A percentile compares a stretch with the other conserved stretches of the same genome.
These are phyloP conservation scores for Russula vinacea DNA, from an alignment of 768 basidiomycete genomes.

Conservation along the genomic window DNA sequence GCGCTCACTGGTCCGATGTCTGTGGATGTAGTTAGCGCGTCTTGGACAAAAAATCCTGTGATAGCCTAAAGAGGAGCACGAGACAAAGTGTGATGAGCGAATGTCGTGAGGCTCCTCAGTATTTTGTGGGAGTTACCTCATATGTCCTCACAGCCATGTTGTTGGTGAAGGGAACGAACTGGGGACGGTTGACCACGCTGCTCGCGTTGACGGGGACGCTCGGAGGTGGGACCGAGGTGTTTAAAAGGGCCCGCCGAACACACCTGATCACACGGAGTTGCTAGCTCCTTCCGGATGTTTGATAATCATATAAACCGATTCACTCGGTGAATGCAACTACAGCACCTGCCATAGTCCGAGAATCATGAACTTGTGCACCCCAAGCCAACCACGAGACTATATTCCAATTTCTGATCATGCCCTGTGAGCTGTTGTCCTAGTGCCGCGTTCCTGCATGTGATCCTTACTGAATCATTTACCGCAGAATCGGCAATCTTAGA, in stretches of 20 bases:
- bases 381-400: constrained; percentile 56
- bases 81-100: not conserved
- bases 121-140: constrained; percentile 9
- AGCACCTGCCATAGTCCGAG: not conserved
- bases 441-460: not conserved
- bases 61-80: constrained; percentile 16
- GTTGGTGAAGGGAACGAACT: not conserved
- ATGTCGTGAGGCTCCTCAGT: not conserved
- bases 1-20: constrained; percentile 21
- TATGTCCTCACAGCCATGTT: constrained; percentile 14
- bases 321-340: not conserved
- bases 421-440: constrained; percentile 47
- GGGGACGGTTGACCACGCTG: not conserved
- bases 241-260: not conserved
- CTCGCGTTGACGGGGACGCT: not conserved
- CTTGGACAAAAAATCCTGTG: constrained; percentile 23
- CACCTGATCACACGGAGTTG: no score
- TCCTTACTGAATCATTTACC: not conserved
- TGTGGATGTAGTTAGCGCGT: not conserved
- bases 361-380: constrained; percentile 25
- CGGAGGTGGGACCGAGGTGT: not conserved
- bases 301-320: not conserved
- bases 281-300: not conserved
- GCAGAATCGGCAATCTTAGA: constrained; percentile 77
- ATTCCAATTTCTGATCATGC: constrained; percentile 76